A percentile compares a stretch with the other conserved stretches of the same genome.
phyloP scores from a whole-genome alignment of 73 alveolate genomes.

The Paramecium bursaria region DNA sequence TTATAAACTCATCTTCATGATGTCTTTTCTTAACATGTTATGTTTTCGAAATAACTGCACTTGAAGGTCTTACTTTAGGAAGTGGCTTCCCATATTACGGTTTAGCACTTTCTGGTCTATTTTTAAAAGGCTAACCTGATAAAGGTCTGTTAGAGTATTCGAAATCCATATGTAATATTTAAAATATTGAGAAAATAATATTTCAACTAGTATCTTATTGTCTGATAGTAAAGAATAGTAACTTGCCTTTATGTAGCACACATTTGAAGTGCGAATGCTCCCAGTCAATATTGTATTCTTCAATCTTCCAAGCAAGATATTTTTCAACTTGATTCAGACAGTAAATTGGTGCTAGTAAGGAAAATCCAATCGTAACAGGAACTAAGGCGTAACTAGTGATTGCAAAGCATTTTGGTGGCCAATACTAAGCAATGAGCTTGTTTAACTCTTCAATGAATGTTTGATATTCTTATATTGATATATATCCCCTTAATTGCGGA shows the following conservation, averaged over 20 bases:
- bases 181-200: no score
- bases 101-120: conserved; percentile 58
- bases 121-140: conserved; percentile 14
- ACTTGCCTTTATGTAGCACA: no score
- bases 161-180: conserved; percentile 20
- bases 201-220: no score
- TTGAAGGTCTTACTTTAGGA: conserved; percentile 44
- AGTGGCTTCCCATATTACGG: not conserved
- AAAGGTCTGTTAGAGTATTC: conserved; percentile 33
- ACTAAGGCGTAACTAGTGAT: conserved; percentile 4
- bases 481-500: no score
- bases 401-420: no score
- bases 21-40: conserved; percentile 15
- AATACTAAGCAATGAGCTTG: no score
- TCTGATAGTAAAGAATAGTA: no score
- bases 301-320: conserved; percentile 11
- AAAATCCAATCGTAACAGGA: conserved; percentile 34
- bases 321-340: conserved; percentile 34
- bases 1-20: conserved; percentile 47
- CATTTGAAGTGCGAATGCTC: no score
- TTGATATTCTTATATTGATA: no score
- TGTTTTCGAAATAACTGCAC: conserved; percentile 1
- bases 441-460: no score
- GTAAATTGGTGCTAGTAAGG: not conserved
- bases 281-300: conserved; percentile 50